Conservation (phyloP, 73 alveolate genomes). For the Loxodes magnus region DNA sequence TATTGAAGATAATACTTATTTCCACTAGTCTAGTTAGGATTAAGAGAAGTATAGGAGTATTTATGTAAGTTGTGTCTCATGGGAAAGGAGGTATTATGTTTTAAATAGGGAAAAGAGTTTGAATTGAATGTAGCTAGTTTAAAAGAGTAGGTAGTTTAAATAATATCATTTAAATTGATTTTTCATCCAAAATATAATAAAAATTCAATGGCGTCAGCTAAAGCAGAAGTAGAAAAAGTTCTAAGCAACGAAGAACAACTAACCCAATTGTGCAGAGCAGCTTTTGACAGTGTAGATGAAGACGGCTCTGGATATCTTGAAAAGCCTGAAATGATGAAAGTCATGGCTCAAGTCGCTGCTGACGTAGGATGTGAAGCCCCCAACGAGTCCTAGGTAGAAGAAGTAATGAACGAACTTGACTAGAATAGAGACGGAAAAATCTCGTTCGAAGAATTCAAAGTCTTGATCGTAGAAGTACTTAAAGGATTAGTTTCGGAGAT, state of each 20-base stretch:
- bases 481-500: no score
- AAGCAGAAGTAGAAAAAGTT: constrained; percentile 16
- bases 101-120: no score
- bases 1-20: no score
- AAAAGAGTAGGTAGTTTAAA: no score
- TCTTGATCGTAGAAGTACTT: constrained; percentile 31
- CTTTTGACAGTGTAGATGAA: constrained; percentile 36
- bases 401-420: constrained; percentile 31
- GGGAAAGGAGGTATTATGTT: no score
- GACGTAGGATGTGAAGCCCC: constrained; percentile 40
- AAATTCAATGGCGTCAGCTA: constrained; percentile 4
- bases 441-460: constrained; percentile 34
- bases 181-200: no score
- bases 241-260: constrained; percentile 24
- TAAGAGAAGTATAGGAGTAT: no score
- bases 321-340: constrained; percentile 27
- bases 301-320: constrained; percentile 35
- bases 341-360: constrained; percentile 27
- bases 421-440: constrained; percentile 39
- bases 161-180: no score
- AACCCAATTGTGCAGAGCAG: constrained; percentile 32
- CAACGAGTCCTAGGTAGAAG: constrained; percentile 23
- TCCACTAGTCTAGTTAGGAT: no score
- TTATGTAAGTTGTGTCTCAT: no score
- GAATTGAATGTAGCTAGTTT: no score